These are phyloP conservation scores for Hibiscus mutabilis DNA, from an alignment of 345 rosid species.

Conservation along the genomic window DNA sequence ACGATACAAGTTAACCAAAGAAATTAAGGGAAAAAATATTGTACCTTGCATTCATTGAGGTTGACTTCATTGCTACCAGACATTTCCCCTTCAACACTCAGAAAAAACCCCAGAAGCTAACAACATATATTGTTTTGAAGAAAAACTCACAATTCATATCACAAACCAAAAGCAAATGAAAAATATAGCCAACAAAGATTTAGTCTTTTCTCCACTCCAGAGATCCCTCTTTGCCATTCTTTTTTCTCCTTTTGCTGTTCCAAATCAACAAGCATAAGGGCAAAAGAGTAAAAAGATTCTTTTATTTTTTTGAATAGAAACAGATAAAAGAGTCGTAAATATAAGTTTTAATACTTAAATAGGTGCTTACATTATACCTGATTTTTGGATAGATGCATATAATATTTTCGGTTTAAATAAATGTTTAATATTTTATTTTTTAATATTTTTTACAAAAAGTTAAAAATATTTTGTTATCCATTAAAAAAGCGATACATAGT, in stretches of 20 bases:
- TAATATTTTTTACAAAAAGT: no score
- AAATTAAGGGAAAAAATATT: conserved; percentile 3
- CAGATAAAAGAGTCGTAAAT: no score
- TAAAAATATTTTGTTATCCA: no score
- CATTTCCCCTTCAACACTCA: conserved; percentile 27
- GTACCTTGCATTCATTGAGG: conserved; percentile 69
- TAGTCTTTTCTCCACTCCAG: background rate
- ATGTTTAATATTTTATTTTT: no score
- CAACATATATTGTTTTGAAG: conserved; percentile 19
- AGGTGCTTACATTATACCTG: no score
- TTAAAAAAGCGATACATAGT: no score
- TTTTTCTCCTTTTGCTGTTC: background rate
- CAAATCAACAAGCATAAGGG: background rate
- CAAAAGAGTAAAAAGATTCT: background rate
- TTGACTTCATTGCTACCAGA: conserved; percentile 63
- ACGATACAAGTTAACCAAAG: background rate
- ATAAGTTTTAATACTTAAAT: no score
- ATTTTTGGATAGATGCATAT: no score
- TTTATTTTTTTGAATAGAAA: background rate
- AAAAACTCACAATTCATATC: conserved; percentile 17
- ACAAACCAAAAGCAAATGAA: background rate
- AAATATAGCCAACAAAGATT: background rate
- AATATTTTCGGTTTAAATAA: no score
- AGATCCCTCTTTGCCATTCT: background rate
- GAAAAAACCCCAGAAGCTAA: conserved; percentile 7